phyloP scores from a whole-genome alignment of 1,139 yeast genomes.

The Kazachstania sp. region DNA sequence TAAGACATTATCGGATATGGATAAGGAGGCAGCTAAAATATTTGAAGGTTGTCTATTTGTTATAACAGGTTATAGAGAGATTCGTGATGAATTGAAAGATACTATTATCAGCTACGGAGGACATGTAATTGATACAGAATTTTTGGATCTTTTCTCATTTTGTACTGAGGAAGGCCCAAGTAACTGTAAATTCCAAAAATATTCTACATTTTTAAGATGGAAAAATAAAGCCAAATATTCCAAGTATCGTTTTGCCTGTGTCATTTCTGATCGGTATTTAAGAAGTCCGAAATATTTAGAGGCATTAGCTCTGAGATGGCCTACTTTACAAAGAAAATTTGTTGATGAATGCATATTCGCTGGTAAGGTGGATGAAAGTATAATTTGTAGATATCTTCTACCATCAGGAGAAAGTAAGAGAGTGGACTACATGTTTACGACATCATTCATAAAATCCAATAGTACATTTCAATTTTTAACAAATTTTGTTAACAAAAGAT shows the following conservation, averaged over 20 bases:
- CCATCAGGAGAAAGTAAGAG: conserved; percentile 55
- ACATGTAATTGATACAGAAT: conserved; percentile 37
- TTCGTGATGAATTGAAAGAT: conserved; percentile 30
- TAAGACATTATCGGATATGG: neutral
- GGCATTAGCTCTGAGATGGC: conserved; percentile 85
- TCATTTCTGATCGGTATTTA: conserved; percentile 48
- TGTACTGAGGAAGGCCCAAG: conserved; percentile 6
- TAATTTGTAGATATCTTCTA: conserved; percentile 42
- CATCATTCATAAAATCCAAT: conserved; percentile 30
- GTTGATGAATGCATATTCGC: conserved; percentile 43
- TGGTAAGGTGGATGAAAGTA: conserved; percentile 30
- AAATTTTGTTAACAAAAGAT: conserved; percentile 25
- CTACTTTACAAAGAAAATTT: conserved; percentile 57
- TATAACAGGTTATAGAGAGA: conserved; percentile 34
- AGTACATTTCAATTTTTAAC: conserved; percentile 27
- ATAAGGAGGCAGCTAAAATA: conserved; percentile 14
- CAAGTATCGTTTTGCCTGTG: conserved; percentile 47
- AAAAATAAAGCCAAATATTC: conserved; percentile 7
- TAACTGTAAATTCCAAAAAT: neutral
- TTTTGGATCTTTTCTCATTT: conserved; percentile 30
- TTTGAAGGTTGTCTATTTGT: conserved; percentile 38
- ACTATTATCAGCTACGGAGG: conserved; percentile 48
- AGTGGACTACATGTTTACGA: conserved; percentile 13
- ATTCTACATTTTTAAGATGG: conserved; percentile 3
- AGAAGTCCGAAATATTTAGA: conserved; percentile 77